These are phyloP conservation scores for Lactarius quietus DNA, from an alignment of 768 basidiomycete species.

Conservation along the genomic window DNA sequence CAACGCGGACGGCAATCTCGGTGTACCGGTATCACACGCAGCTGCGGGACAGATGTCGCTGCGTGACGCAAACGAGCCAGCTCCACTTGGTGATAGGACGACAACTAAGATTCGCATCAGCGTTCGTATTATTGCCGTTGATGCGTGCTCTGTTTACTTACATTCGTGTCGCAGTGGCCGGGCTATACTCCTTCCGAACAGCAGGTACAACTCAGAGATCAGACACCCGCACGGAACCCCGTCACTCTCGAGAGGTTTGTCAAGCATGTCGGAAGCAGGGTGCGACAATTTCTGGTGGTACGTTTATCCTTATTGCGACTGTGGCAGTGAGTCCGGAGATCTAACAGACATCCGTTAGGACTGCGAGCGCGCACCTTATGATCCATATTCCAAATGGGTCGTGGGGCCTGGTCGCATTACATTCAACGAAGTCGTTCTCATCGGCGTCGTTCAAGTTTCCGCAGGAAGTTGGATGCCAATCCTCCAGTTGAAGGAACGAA, in stretches of 20 bases:
- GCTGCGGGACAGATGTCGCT: constrained; percentile 14
- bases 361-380: neutral
- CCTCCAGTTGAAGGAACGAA: constrained; percentile 11
- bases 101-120: constrained; percentile 14
- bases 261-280: constrained; percentile 17
- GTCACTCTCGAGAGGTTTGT: constrained; percentile 15
- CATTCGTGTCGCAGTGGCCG: constrained; percentile 14
- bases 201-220: constrained; percentile 12
- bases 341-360: constrained; percentile 3
- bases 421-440: constrained; percentile 17
- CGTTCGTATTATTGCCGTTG: neutral
- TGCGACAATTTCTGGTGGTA: constrained; percentile 11
- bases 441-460: constrained; percentile 24
- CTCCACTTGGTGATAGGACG: constrained; percentile 11
- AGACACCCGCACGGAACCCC: neutral
- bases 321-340: constrained; percentile 7
- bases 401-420: constrained; percentile 9
- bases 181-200: constrained; percentile 15
- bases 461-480: constrained; percentile 24
- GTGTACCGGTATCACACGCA: constrained; percentile 15
- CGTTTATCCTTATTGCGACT: neutral
- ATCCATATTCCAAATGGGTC: constrained; percentile 1
- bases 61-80: neutral
- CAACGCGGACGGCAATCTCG: constrained; percentile 4
- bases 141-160: constrained; percentile 3